Evolutionary conservation across 208 protist species (phyloP), one percentile per base, ranked within the genome.

Genomic region (Naegleria gruberi): DNA sequence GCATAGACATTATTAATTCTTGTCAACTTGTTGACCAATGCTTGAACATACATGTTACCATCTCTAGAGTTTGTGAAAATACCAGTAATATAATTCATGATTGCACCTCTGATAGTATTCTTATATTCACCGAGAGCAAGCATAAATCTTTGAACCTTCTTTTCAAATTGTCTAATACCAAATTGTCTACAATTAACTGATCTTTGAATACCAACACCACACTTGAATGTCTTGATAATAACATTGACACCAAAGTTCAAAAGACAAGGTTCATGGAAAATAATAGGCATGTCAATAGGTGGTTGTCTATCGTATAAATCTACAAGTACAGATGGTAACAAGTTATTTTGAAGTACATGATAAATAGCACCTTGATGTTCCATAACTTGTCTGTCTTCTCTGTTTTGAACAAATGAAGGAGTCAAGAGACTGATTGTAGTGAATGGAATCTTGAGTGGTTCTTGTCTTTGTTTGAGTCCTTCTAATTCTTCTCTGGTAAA

Each of bases 401-500:
- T 34, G 30, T 88, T 65, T n/a, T 65, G 8, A 10, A 88, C 23
- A 42, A 88, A 88, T 10, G 43, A 88, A 30, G 84, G 84, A 65
- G 84, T 88, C 26, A 88, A 65, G 19, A 88, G 30, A 88, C 45
- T 43, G 30, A 88, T 10, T 8, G n/a, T n/a, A 2, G 84, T 88
- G 19, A 88, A 88, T 30, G 84, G 84, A 65, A 88, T 23, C 6
- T 65, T 88, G 4, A 88, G 30, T 8, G 84, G 45, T 30, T 65
- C 84, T 41, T 10, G 7, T 45, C 44, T 87, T 5, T 46, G 7
- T 23, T 65, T 65, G 4, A 88, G 46, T 4, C 6, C 15, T 43
- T 65, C n/a, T 41, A 88, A 42, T 57, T 88, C 84, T 42, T 88
- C 46, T 88, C 84, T n/a, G 0, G 84, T 65, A 26, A 88, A 88